Base-by-base conservation (phyloP, 108 stramenopile species). In the Poteriospumella lacustris region DNA sequence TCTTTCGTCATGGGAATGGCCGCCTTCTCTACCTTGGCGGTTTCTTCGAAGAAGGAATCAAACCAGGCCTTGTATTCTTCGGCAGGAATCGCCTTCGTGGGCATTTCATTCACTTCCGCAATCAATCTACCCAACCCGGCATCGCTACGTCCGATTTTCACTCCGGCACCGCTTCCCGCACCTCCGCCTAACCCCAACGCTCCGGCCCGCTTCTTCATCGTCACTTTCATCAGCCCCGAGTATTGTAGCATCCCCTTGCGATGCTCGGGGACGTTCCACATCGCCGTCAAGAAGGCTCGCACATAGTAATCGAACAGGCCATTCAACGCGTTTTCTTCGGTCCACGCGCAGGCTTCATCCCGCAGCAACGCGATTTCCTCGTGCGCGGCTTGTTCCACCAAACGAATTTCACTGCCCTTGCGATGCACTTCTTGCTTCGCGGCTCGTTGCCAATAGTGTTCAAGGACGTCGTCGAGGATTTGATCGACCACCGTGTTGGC, bases 311-410 rank as follows among this genome's bases (percentile, higher is more conserved):
- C 70, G 42, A 29, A 73, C 9, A 73, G 26, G 28, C n/a, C 36
- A 9, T 73, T 31, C 9, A 73, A 5, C 5, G 15, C 3, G 31
- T 5, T 38, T 38, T 73, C 70, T 56, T 29, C 31, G n/a, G 41
- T 73, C 70, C 70, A 73, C 5, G 12, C 19, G 70, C 26, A 24
- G 33, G 47, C 15, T 29, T 73, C 70, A 56, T 73, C 70, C 9
- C 26, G 26, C 5, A 73, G 5, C 5, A 73, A 34, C 15, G 3
- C 12, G 3, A 28, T 24, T 52, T 73, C 47, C 42, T 73, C 70
- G 42, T 73, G 70, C 5, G 36, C 12, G 12, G 9, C 31, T 56
- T 73, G 70, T 38, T 73, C 70, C 36, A 5, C 41, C 26, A 33
- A 64, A 24, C 60, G 15, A 31, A 64, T 31, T 12, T 24, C 12